Conservation (phyloP, 2,329 filamentous ascomycete genomes). For the Phialemoniopsis sp. region DNA sequence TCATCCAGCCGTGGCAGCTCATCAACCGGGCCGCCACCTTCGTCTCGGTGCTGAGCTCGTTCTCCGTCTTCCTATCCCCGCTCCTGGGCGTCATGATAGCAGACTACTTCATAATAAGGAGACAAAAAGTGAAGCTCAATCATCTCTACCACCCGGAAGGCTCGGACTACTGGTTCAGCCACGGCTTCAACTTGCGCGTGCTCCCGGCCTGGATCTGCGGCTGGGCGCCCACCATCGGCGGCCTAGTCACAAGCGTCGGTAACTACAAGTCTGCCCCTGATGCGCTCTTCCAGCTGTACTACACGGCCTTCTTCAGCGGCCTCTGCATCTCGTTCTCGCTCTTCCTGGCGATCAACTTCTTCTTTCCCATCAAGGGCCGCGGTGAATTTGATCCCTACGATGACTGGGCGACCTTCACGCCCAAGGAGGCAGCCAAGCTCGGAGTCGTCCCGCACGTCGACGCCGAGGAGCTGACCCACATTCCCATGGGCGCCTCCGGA, state of each 20-base stretch:
- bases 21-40: constrained; percentile 21
- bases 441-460: no score
- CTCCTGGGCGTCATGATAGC: constrained; percentile 31
- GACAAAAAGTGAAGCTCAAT: constrained; percentile 24
- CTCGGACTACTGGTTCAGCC: constrained; percentile 35
- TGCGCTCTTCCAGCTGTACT: constrained; percentile 37
- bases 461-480: no score
- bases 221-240: constrained; percentile 16
- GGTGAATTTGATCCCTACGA: constrained; percentile 38
- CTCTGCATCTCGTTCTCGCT: constrained; percentile 11
- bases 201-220: constrained; percentile 28
- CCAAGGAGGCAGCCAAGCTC: constrained; percentile 24
- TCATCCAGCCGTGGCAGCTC: constrained; percentile 24
- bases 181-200: constrained; percentile 37
- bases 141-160: constrained; percentile 27
- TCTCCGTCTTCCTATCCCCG: constrained; percentile 32
- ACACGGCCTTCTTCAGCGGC: constrained; percentile 41
- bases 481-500: no score
- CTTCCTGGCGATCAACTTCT: constrained; percentile 20
- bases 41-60: constrained; percentile 27
- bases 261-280: constrained; percentile 22
- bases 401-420: constrained; percentile 38
- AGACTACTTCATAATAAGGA: constrained; percentile 29
- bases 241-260: constrained; percentile 28
- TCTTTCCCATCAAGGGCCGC: constrained; percentile 32